These are phyloP conservation scores for Aureobasidium sp. DNA, from an alignment of 2,329 filamentous ascomycete species.

Conservation along the genomic window DNA sequence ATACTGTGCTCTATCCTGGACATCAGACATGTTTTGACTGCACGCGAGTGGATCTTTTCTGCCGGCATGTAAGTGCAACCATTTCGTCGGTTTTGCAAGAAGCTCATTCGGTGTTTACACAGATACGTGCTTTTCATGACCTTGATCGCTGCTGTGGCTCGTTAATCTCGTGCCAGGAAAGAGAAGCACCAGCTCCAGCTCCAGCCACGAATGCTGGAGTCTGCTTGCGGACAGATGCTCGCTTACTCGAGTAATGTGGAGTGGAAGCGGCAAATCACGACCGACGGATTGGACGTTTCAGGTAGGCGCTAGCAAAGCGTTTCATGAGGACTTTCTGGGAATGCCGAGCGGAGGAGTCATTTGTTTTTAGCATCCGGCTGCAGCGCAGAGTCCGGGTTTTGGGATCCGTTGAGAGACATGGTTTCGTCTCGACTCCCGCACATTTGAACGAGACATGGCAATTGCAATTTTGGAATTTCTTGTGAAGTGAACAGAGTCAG, in stretches of 20 bases:
- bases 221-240: background rate
- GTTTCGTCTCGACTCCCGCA: background rate
- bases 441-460: background rate
- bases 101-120: constrained; percentile 16
- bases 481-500: background rate
- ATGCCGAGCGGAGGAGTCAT: background rate
- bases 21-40: constrained; percentile 30
- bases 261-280: constrained; percentile 3
- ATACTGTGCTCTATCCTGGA: constrained; percentile 29
- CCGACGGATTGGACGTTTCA: background rate
- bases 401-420: background rate
- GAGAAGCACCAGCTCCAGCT: background rate
- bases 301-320: constrained; percentile 7
- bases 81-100: background rate
- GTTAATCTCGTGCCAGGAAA: constrained; percentile 13
- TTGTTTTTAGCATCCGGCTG: background rate
- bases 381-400: background rate
- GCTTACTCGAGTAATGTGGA: background rate
- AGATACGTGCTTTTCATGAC: constrained; percentile 37
- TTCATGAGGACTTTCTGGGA: constrained; percentile 6
- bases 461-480: background rate
- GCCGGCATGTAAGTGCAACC: constrained; percentile 34
- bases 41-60: constrained; percentile 34
- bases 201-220: background rate
- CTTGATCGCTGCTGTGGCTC: constrained; percentile 32